Evolutionary conservation across 2,329 filamentous ascomycete genomes (phyloP).

Genomic region (Ophiosphaerella herpotricha): DNA sequence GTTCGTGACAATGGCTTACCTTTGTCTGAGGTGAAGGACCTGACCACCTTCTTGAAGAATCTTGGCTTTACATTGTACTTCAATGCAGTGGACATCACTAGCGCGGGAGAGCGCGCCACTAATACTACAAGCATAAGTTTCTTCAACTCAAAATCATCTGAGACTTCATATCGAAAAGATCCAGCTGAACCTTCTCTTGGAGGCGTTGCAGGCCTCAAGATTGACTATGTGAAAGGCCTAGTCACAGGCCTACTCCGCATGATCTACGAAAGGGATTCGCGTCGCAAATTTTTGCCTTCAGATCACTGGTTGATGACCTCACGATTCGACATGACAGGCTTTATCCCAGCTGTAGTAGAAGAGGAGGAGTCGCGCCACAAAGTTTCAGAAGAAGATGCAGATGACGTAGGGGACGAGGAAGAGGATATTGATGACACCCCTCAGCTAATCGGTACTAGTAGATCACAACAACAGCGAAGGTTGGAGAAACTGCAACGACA

Average conservation of each 20-base stretch:
- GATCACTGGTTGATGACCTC: constrained; percentile 94
- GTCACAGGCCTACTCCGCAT: constrained; percentile 81
- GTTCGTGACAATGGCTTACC: constrained; percentile 68
- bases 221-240: constrained; percentile 78
- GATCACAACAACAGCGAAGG: constrained; percentile 65
- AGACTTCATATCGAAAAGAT: constrained; percentile 34
- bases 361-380: constrained; percentile 81
- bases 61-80: constrained; percentile 88
- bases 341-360: constrained; percentile 81
- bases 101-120: constrained; percentile 50
- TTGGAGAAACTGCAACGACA: constrained; percentile 67
- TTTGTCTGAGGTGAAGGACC: constrained; percentile 69
- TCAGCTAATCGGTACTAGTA: constrained; percentile 58
- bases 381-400: constrained; percentile 66
- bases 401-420: constrained; percentile 53
- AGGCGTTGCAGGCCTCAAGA: constrained; percentile 71
- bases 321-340: constrained; percentile 83
- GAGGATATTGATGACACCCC: constrained; percentile 45
- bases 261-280: constrained; percentile 90
- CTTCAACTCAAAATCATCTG: constrained; percentile 32
- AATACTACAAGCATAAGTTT: constrained; percentile 51
- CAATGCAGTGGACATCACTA: constrained; percentile 69
- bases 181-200: constrained; percentile 54
- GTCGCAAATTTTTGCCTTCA: constrained; percentile 79
- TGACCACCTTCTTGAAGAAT: constrained; percentile 87